Base-by-base conservation (phyloP, 306 rosid genomes). In the Crotalaria pallida region DNA sequence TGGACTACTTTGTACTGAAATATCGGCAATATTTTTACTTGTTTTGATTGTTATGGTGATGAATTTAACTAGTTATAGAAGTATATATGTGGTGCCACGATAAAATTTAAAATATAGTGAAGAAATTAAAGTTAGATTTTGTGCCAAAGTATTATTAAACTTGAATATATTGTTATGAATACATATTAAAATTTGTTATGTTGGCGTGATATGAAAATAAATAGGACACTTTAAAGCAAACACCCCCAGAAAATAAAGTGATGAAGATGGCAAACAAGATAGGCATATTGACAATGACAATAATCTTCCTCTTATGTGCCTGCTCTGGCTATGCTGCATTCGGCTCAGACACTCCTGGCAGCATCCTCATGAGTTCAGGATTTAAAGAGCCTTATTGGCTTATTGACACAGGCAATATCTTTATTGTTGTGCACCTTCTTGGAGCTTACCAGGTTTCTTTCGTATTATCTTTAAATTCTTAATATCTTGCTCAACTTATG, bases 391-490 rank as follows among this genome's bases (percentile, higher is more conserved):
- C 89, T 10, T 82, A 73, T 50, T 89, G 93, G 91, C 79, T 85
- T n/a, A 19, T 89, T 49, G 74, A 79, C 60, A 17, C 80, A 17
- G 91, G 83, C 63, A 87, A 90, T 57, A 50, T 82, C 50, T 80
- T 84, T 60, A 84, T 87, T 66, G 56, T 84, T 16, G 79, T 90
- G 38, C 93, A 89, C 59, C 31, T 89, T 5, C 21, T 80, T 23
- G 96, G 88, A 45, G 93, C 89, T 50, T 90, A 72, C 69, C 96
- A 87, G 92, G 92, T 88, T 88, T 51, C 22, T 12, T 0, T 40
- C 18, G 31, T 10, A 45, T 29, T 44, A 0, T 27, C 19, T 31
- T 69, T 49, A 1, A 45, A 53, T 18, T 45, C 18, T 15, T 50
- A 8, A 15, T 36, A 56, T 56, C 33, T 27, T 57, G 22, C 11